Conservation (phyloP, 2,329 filamentous ascomycete species). For the Aspergillus sp. region DNA sequence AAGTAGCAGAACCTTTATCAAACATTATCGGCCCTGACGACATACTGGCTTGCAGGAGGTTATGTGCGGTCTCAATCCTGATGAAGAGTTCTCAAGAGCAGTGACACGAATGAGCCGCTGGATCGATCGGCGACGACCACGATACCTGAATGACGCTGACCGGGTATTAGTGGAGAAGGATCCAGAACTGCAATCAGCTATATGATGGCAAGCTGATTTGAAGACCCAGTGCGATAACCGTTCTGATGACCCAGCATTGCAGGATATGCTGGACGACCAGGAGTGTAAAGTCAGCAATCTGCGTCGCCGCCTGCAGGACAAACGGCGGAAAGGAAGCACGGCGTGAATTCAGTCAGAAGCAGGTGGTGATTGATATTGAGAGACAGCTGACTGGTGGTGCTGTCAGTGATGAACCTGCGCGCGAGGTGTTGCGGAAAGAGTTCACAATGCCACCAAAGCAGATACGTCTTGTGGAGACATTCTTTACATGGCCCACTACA, state of each 20-base stretch:
- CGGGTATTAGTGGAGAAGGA: constrained; percentile 11
- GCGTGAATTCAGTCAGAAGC: constrained; percentile 9
- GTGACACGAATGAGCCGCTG: constrained; percentile 13
- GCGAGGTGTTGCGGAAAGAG: constrained; percentile 8
- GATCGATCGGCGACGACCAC: constrained; percentile 12
- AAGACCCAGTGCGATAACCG: constrained; percentile 2
- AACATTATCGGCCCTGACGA: constrained; percentile 13
- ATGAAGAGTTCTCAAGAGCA: constrained; percentile 10
- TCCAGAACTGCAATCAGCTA: constrained; percentile 10
- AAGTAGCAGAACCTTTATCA: constrained; percentile 16
- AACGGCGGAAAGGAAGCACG: constrained; percentile 4
- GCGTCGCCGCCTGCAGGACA: constrained; percentile 6
- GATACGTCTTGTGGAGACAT: constrained; percentile 16
- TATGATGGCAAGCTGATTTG: constrained; percentile 6
- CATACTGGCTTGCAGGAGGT: constrained; percentile 14
- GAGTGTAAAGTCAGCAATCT: constrained; percentile 10
- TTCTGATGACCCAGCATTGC: constrained; percentile 4
- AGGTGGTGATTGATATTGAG: constrained; percentile 14
- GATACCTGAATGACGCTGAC: constrained; percentile 12
- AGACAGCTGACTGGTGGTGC: constrained; percentile 7
- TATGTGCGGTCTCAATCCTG: constrained; percentile 14
- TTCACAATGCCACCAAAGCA: constrained; percentile 11
- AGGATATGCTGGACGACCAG: constrained; percentile 5
- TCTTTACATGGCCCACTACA: constrained; percentile 15
- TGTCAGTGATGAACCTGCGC: constrained; percentile 4